Evolutionary conservation across 1,284 basidiomycete species (phyloP), one percentile per base, ranked within the genome.

Genomic region (Inonotus hispidus): DNA sequence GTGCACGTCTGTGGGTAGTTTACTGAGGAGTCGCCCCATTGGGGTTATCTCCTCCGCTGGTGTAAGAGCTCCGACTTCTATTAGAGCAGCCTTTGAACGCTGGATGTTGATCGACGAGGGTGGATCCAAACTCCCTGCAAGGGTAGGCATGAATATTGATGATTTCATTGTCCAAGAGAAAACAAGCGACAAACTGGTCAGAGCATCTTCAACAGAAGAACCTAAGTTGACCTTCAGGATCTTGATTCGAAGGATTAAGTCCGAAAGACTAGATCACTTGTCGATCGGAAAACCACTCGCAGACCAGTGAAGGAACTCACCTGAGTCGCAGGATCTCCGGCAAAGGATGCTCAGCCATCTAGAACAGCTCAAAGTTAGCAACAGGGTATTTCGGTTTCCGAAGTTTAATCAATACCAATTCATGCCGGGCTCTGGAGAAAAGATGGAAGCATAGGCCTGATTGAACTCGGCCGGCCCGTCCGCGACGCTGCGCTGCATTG

Each of bases 1-100:
- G 71, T 99, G 94, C 29, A 99, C 95, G 70, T 99, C 97, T 53
- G 92, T 93, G 0, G 97, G 97, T 50, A 99, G 79, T 71, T 93
- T 92, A 76, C 92, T 93, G 50, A 99, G 79, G 35, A 98, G 79
- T 55, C 90, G 81, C 35, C 97, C 97, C 81, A 99, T 90, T 0
- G 95, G 89, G 1, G 97, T 99, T 67, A 99, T 98, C 37, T 98
- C 94, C 72, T 98, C 95, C 0, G 77, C 79, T 0, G 83, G 69
- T 0, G 94, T 98, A 57, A 99, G 75, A 3, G 96, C 94, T 64
- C 91, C 84, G 64, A 90, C 90, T 77, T 99, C 97, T 11, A 98
- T 90, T 13, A 99, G 80, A 59, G 93, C 87, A 3, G 91, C 84
- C 32, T 99, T 84, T 2, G 97, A 96, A 53, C 95, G 81, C 71